Evolutionary conservation across 345 rosid species (phyloP), one percentile per base, ranked within the genome.

Genomic region (Cochlearia excelsa): DNA sequence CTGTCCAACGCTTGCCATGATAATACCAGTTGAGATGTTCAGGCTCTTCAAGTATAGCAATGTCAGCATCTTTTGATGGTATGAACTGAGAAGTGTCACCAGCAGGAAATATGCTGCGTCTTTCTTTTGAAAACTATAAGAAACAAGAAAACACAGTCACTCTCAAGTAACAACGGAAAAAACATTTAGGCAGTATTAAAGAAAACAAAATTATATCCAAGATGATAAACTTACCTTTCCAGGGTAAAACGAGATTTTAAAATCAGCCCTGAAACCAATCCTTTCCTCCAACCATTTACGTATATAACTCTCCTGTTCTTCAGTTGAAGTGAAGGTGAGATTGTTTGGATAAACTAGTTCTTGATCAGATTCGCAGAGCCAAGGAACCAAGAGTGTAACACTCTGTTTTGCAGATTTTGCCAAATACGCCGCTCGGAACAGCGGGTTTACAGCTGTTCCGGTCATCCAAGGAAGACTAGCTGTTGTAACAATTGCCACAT

Each of bases 381-480:
- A 93, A 27, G 99, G 99, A 78, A 93, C 95, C 76, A 93, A 77
- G 26, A 93, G 81, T 1, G 99, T 93, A 63, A 93, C 97, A 40
- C 86, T 87, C 77, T 82, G 94, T 61, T 77, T 81, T 44, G 79
- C 99, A 56, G 90, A 81, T 62, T 84, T 82, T 4, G 99, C 82
- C 49, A 93, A 73, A 78, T 77, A 93, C 7, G 97, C 99, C 5
- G 99, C 99, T 56, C 97, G 82, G 55, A 89, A 89, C 60, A 93
- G 81, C 9, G 99, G 97, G 73, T 93, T 93, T 56, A 93, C 88
- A 68, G 99, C 99, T 59, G 99, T 93, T 69, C 99, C 99, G 4
- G 97, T 93, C 99, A 93, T 89, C 99, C 99, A 93, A 27, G 99
- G 99, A 73, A 93, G 97, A 74, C 99, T 93, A 43, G 97, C 97